A percentile compares a stretch with the other conserved stretches of the same genome.
Evolutionary conservation across 176 grass and related monocot genomes (phyloP).

Genomic region (Eragrostis nindensis): DNA sequence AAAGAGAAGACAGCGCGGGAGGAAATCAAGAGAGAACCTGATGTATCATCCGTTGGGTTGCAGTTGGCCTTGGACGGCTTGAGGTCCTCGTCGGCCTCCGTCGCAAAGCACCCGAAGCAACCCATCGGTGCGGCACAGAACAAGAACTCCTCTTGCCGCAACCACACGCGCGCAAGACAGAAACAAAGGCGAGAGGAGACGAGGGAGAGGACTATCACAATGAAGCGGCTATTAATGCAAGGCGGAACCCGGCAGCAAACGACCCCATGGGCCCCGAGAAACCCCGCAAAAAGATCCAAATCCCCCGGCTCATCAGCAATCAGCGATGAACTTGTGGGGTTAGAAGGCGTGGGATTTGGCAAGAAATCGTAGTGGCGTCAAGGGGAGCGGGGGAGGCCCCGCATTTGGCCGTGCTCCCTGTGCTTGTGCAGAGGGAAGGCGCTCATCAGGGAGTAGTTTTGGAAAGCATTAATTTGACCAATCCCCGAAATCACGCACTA

Average conservation of each 20-base stretch:
- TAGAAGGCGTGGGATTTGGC: slow-evolving; percentile 18
- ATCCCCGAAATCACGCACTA: neutral
- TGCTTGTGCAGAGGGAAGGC: slow-evolving; percentile 6
- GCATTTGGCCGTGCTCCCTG: neutral
- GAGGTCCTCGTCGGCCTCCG: slow-evolving; percentile 46
- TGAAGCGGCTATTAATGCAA: slow-evolving; percentile 53
- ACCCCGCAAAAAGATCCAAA: slow-evolving; percentile 1
- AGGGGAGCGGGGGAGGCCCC: slow-evolving; percentile 3
- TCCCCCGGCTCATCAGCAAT: slow-evolving; percentile 31
- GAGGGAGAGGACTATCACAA: slow-evolving; percentile 25
- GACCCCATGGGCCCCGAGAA: slow-evolving; percentile 23
- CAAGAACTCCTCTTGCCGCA: neutral
- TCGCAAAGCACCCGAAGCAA: slow-evolving; percentile 72
- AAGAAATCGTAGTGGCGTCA: slow-evolving; percentile 34
- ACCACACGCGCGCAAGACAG: neutral
- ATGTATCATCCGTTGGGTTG: slow-evolving; percentile 32
- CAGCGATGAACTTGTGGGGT: slow-evolving; percentile 29
- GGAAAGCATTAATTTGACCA: slow-evolving; percentile 20
- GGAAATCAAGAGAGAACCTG: slow-evolving; percentile 56
- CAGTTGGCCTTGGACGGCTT: slow-evolving; percentile 45
- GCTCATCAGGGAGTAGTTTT: neutral
- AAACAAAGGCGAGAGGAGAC: neutral
- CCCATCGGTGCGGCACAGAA: slow-evolving; percentile 45
- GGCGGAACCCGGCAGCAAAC: slow-evolving; percentile 26
- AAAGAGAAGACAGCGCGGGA: neutral